Base-by-base conservation (phyloP, 148 eudicot species). In the Drosera capensis region DNA sequence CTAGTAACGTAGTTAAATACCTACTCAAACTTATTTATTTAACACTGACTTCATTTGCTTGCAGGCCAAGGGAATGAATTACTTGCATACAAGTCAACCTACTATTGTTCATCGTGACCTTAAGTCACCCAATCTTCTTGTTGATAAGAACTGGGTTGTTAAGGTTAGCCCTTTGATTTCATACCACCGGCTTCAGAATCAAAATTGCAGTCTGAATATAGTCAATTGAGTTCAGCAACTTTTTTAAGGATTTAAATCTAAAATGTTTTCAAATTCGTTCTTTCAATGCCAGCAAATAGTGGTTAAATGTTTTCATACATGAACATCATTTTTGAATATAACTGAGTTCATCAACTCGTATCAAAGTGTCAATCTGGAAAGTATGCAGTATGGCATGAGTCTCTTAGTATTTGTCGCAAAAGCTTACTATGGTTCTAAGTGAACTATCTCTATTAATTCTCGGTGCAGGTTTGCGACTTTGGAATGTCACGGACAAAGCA, bases 51-150 rank as follows among this genome's bases (percentile, higher is more conserved):
- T 22, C 55, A 37, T 38, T 50, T 63, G 7, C 40, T 51, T 73
- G 71, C 68, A 92, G 99, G 99, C 95, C 25, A 79, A 79, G 68
- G 99, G 99, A 44, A 85, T 92, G 99, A 92, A 92, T 67, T 92
- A 85, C 65, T 59, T 92, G 71, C 99, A 92, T 59, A 78, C 90
- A 16, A 70, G 94, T 59, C 70, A 81, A 64, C 99, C 99, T 46
- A 66, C 70, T 20, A 79, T 90, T 43, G 99, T 90, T 23, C 99
- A 90, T 68, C 75, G 99, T 58, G 99, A 92, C 74, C 64, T 92
- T 54, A 92, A 92, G 66, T 73, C 99, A 14, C 94, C 94, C 38
- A 92, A 92, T 68, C 90, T 92, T 48, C 94, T 92, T 50, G 99
- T 92, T 37, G 94, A 85, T 66, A 85, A 85, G 55, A 92, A 85